Evolutionary conservation across 768 basidiomycete species (phyloP).

Genomic region (Xerocomellus amylosporus): DNA sequence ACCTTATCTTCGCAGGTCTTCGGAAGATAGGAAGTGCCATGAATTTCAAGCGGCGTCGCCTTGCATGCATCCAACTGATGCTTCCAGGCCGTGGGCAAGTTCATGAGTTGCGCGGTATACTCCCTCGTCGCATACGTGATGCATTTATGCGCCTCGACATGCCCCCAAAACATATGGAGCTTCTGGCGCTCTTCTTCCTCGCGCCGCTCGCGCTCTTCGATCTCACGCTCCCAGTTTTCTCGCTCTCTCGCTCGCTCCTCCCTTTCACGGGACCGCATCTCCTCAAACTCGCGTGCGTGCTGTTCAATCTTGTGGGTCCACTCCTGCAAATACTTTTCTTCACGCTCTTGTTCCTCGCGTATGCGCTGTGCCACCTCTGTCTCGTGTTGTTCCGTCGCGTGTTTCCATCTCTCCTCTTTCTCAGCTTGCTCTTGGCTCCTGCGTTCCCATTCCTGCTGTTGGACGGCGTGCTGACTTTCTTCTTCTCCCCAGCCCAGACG

Average conservation of each 20-base stretch:
- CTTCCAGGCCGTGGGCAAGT: slow-evolving; percentile 23
- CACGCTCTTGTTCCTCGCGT: slow-evolving; percentile 5
- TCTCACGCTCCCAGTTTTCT: slow-evolving; percentile 14
- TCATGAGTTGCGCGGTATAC: slow-evolving; percentile 30
- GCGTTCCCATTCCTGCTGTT: not conserved
- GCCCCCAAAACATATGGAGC: slow-evolving; percentile 23
- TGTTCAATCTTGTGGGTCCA: slow-evolving; percentile 5
- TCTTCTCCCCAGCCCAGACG: slow-evolving; percentile 11
- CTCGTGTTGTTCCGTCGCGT: not conserved
- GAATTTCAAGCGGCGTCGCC: slow-evolving; percentile 19
- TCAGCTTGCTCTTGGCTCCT: not conserved
- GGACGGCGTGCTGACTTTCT: not conserved
- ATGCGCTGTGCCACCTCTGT: not conserved
- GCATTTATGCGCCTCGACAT: slow-evolving; percentile 20
- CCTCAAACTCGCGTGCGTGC: slow-evolving; percentile 1
- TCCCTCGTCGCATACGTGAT: slow-evolving; percentile 27
- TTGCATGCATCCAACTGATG: slow-evolving; percentile 24
- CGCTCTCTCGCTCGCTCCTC: not conserved
- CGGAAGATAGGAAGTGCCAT: slow-evolving; percentile 19
- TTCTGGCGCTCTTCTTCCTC: slow-evolving; percentile 27
- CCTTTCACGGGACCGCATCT: slow-evolving; percentile 5
- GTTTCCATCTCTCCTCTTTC: slow-evolving; percentile 3
- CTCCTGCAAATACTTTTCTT: not conserved
- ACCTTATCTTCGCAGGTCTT: slow-evolving; percentile 26
- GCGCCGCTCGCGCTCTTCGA: slow-evolving; percentile 11